A percentile compares a stretch with the other conserved stretches of the same genome.
These are phyloP conservation scores for Syzygium malaccense DNA, from an alignment of 441 rosid species.

Conservation along the genomic window DNA sequence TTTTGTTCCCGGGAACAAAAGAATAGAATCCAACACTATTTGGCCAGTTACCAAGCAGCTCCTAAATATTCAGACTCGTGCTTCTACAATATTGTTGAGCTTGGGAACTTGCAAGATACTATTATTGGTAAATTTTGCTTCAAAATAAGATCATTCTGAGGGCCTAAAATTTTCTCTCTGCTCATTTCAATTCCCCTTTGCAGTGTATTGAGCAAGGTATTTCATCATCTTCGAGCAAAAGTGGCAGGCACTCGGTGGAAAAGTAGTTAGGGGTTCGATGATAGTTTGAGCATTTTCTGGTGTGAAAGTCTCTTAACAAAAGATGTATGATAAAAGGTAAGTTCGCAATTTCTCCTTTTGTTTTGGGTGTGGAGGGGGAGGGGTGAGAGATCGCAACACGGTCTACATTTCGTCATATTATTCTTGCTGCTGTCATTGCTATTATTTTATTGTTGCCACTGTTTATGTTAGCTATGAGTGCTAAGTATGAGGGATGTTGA, in stretches of 20 bases:
- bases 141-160: neutral
- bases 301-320: neutral
- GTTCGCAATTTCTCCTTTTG: neutral
- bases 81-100: neutral
- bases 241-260: constrained; percentile 11
- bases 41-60: too few species aligned
- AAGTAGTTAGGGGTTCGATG: constrained; percentile 14
- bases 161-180: neutral
- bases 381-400: neutral
- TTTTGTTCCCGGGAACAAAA: too few species aligned
- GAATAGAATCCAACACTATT: too few species aligned
- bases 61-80: neutral
- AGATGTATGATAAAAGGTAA: neutral
- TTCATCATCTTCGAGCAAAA: constrained; percentile 30
- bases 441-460: neutral
- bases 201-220: constrained; percentile 74
- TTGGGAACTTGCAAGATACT: neutral
- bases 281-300: neutral
- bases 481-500: neutral
- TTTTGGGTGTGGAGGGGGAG: neutral
- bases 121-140: neutral
- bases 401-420: neutral
- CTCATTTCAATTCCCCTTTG: constrained; percentile 4
- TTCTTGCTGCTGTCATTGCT: neutral
- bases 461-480: neutral